Conservation (phyloP, 179 eudicot species). For the Beta macrorhiza region DNA sequence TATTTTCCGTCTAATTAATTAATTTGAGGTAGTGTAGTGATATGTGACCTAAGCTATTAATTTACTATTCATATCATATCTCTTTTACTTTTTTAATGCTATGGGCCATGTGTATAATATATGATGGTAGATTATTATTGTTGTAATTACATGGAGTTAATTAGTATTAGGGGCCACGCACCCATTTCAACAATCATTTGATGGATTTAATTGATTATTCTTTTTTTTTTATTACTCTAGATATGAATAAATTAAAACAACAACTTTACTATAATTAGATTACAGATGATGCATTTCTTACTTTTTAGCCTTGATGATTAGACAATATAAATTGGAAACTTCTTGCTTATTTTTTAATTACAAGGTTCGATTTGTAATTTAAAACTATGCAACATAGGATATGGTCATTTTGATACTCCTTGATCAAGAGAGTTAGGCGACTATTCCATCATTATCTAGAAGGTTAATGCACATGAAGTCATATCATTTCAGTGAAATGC, state of each 20-base stretch:
- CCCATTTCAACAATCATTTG: not conserved
- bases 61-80: not conserved
- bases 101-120: not conserved
- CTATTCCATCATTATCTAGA: constrained; percentile 7
- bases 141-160: not conserved
- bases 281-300: not conserved
- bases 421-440: not conserved
- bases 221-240: not conserved
- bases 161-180: not conserved
- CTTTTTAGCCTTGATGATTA: not conserved
- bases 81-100: not conserved
- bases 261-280: not conserved
- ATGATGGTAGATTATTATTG: not conserved
- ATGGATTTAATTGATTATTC: not conserved
- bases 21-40: not conserved
- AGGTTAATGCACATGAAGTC: not conserved
- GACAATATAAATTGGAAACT: not conserved
- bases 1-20: not conserved
- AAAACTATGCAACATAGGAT: not conserved
- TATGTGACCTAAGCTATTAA: constrained; percentile 12
- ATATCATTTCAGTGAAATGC: not conserved
- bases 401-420: constrained; percentile 6
- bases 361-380: not conserved
- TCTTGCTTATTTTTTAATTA: too few relatives aligned
- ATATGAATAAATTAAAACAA: not conserved